Conservation (phyloP, 495 filamentous ascomycete genomes). For the Eremomyces bilateralis region DNA sequence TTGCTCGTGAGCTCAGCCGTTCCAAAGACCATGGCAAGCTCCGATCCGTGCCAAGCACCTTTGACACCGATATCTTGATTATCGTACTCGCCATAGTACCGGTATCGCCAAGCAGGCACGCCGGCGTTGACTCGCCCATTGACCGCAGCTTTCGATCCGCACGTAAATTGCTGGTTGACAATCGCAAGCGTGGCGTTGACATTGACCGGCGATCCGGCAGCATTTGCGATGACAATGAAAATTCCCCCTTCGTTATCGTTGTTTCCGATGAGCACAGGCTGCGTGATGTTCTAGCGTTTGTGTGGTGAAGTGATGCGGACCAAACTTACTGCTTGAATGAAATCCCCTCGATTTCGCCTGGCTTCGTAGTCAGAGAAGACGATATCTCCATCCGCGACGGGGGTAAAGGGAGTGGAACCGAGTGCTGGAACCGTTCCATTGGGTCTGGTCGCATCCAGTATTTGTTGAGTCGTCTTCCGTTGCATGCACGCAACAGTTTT, state of each 20-base stretch:
- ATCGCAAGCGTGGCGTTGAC: slow-evolving; percentile 16
- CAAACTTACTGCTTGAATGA: slow-evolving; percentile 16
- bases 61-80: slow-evolving; percentile 11
- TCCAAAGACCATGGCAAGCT: slow-evolving; percentile 29
- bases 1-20: slow-evolving; percentile 20
- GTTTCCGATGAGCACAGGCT: slow-evolving; percentile 25
- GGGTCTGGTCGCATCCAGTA: not conserved
- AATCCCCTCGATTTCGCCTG: slow-evolving; percentile 3
- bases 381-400: not conserved
- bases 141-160: slow-evolving; percentile 20
- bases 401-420: not conserved
- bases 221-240: slow-evolving; percentile 19
- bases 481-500: slow-evolving; percentile 1
- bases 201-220: slow-evolving; percentile 10
- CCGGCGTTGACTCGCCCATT: slow-evolving; percentile 13
- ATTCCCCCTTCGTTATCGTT: slow-evolving; percentile 26
- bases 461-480: not conserved
- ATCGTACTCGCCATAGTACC: slow-evolving; percentile 28
- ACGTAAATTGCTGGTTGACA: slow-evolving; percentile 27
- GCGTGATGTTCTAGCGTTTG: slow-evolving; percentile 1
- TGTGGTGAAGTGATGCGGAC: no score
- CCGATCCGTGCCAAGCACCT: slow-evolving; percentile 26
- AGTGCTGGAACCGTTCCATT: not conserved
- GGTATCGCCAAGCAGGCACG: slow-evolving; percentile 28
- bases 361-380: slow-evolving; percentile 3